A percentile compares a stretch with the other conserved stretches of the same genome.
Evolutionary conservation across 2,329 filamentous ascomycete species (phyloP).

Genomic region (Paraphoma sp.): DNA sequence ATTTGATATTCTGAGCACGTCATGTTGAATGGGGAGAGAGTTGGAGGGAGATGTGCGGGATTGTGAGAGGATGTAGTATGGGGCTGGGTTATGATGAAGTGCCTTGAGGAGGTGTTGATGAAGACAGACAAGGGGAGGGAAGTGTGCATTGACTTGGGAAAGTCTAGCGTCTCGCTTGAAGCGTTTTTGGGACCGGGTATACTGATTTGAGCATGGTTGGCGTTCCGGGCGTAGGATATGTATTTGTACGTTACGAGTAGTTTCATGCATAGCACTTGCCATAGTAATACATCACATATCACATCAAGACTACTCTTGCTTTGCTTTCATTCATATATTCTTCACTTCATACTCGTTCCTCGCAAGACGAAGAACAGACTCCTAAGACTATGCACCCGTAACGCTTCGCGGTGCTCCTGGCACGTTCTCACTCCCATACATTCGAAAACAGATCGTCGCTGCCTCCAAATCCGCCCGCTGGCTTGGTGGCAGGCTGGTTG

Average conservation of each 20-base stretch:
- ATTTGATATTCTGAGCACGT: conserved; percentile 27
- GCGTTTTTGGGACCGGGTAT: too few species aligned
- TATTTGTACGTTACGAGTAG: too few species aligned
- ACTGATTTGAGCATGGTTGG: too few species aligned
- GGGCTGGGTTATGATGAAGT: too few species aligned
- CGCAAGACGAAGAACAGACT: not conserved
- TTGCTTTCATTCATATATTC: not conserved
- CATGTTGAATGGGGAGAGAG: not conserved
- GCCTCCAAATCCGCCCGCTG: conserved; percentile 62
- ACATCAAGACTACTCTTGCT: too few species aligned
- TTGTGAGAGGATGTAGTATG: not conserved
- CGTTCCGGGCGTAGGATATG: too few species aligned
- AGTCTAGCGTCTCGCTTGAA: too few species aligned
- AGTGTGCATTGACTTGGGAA: too few species aligned
- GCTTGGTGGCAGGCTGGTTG: conserved; percentile 44
- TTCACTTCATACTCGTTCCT: not conserved
- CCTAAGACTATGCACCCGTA: not conserved
- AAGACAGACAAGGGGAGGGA: too few species aligned
- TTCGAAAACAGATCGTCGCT: conserved; percentile 91
- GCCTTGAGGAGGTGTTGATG: too few species aligned
- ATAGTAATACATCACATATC: too few species aligned
- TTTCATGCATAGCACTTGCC: too few species aligned
- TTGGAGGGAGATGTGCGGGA: not conserved
- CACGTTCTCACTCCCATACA: conserved; percentile 76
- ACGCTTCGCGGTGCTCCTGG: not conserved